Conservation (phyloP, 345 rosid species). For the Raphanus raphanistrum region DNA sequence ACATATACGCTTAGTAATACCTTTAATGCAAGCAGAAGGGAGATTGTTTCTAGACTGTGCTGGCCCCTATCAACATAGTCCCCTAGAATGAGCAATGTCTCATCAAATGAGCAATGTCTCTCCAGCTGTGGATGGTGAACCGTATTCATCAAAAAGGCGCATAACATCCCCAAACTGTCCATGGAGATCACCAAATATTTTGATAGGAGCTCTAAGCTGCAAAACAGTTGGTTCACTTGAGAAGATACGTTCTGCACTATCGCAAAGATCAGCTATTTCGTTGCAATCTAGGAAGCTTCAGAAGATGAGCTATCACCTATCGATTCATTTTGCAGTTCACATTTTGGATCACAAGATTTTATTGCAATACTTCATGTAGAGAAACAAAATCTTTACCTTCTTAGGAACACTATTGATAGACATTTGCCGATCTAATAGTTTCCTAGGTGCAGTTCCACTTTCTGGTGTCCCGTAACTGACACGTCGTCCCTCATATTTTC, state of each 20-base stretch:
- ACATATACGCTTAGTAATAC: slow-evolving; percentile 57
- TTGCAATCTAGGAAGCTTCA: slow-evolving; percentile 60
- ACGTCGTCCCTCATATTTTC: slow-evolving; percentile 85
- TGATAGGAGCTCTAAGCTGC: slow-evolving; percentile 82
- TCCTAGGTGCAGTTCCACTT: slow-evolving; percentile 87
- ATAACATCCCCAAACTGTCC: slow-evolving; percentile 95
- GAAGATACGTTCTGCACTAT: neutral
- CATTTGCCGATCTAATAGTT: slow-evolving; percentile 86
- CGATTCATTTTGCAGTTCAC: too few species aligned
- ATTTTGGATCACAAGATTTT: slow-evolving; percentile 6
- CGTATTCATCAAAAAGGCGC: slow-evolving; percentile 96
- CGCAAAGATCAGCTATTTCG: neutral
- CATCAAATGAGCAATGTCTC: neutral
- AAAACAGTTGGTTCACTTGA: slow-evolving; percentile 75
- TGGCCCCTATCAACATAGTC: slow-evolving; percentile 45
- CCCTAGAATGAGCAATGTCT: slow-evolving; percentile 75
- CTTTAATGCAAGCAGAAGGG: slow-evolving; percentile 88
- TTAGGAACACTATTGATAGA: slow-evolving; percentile 86
- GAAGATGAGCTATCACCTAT: slow-evolving; percentile 72
- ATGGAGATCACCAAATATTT: slow-evolving; percentile 92
- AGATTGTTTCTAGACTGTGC: slow-evolving; percentile 79
- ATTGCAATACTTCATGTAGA: slow-evolving; percentile 20
- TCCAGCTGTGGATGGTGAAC: slow-evolving; percentile 79
- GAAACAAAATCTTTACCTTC: slow-evolving; percentile 51
- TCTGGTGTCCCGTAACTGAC: slow-evolving; percentile 88